These are phyloP conservation scores for Xanthoconium separans DNA, from an alignment of 1,284 basidiomycete genomes.

Conservation along the genomic window DNA sequence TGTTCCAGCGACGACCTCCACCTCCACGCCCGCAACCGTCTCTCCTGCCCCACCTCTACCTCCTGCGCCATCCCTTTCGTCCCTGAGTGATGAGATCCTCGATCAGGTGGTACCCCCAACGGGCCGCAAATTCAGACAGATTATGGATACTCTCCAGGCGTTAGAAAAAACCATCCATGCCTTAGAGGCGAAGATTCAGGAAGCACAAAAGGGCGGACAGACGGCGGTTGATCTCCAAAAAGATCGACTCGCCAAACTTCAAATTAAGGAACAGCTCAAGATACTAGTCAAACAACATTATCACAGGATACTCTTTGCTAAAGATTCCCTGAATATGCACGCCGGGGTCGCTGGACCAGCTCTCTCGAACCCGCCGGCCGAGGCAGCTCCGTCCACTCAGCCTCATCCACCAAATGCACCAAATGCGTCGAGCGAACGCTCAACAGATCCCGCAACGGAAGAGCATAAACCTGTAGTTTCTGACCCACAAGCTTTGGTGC, in stretches of 20 bases:
- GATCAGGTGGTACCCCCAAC: constrained; percentile 16
- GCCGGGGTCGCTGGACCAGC: constrained; percentile 1
- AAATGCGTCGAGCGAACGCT: constrained; percentile 6
- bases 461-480: constrained; percentile 20
- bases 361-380: constrained; percentile 3
- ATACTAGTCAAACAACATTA: constrained; percentile 15
- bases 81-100: constrained; percentile 8
- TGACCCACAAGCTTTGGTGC: constrained; percentile 22
- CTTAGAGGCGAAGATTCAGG: constrained; percentile 14
- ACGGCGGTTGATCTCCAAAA: constrained; percentile 14
- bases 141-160: constrained; percentile 23
- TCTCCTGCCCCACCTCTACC: constrained; percentile 7
- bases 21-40: constrained; percentile 8
- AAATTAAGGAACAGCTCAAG: constrained; percentile 15
- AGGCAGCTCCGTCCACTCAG: constrained; percentile 14
- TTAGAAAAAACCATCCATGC: constrained; percentile 16
- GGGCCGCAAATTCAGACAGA: constrained; percentile 20
- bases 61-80: constrained; percentile 9
- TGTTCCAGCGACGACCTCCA: not conserved
- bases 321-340: constrained; percentile 8
- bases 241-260: constrained; percentile 2
- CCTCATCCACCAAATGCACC: constrained; percentile 6
- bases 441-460: constrained; percentile 10
- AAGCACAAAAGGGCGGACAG: constrained; percentile 21
- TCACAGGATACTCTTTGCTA: constrained; percentile 14